Conservation (phyloP, 164 flowering plant species). For the Sedum album region DNA sequence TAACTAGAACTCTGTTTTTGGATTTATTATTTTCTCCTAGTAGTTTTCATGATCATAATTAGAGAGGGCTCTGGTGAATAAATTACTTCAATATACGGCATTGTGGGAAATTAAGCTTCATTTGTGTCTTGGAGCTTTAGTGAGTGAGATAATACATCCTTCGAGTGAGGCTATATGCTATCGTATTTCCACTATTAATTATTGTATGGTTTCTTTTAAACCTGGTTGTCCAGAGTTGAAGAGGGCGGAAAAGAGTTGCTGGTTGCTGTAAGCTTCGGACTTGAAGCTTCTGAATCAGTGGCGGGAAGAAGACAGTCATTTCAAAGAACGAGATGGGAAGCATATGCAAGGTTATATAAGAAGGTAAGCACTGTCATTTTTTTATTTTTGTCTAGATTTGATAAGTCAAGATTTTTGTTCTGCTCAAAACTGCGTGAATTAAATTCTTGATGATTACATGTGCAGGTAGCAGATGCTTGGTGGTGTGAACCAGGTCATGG, state of each 20-base stretch:
- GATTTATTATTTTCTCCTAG: background rate
- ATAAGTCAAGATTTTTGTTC: background rate
- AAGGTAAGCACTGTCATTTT: constrained; percentile 45
- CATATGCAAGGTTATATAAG: constrained; percentile 75
- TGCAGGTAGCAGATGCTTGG: constrained; percentile 86
- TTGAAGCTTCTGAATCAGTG: constrained; percentile 88
- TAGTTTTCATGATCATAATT: background rate
- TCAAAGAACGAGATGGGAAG: constrained; percentile 79
- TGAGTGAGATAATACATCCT: background rate
- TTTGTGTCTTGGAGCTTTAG: too few relatives aligned
- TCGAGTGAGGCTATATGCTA: too few relatives aligned
- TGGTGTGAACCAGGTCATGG: constrained; percentile 98
- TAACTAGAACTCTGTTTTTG: background rate
- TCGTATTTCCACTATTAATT: background rate
- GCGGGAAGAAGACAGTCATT: constrained; percentile 73
- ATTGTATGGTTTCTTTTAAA: constrained; percentile 1
- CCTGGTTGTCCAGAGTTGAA: constrained; percentile 53
- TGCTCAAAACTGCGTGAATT: background rate
- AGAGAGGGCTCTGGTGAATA: background rate
- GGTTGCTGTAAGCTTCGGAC: constrained; percentile 88
- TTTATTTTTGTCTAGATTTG: background rate
- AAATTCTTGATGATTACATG: constrained; percentile 8
- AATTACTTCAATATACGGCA: too few relatives aligned
- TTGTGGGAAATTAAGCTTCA: too few relatives aligned
- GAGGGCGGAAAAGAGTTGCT: constrained; percentile 80